Base-by-base conservation (phyloP, 2,329 filamentous ascomycete genomes). In the Alternaria conjuncta region DNA sequence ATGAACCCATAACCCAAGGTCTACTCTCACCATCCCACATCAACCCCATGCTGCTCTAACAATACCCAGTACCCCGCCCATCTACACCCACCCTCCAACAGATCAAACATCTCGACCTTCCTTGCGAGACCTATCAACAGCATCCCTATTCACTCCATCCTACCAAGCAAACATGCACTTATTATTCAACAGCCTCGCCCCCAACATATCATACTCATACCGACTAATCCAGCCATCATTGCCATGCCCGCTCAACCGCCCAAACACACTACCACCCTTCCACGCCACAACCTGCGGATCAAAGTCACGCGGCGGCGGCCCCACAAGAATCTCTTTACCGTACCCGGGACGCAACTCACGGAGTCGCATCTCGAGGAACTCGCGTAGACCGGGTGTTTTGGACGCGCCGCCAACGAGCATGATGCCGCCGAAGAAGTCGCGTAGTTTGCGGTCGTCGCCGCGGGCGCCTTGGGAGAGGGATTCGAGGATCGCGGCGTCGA, bases 211-310 rank as follows among this genome's bases (percentile, higher is more conserved):
- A 81, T 95, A 97, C 84, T 98, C 95, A 73, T 91, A 85, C 50
- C 89, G 88, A 13, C 90, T 91, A 75, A 98, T 93, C 96, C 96
- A 99, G 74, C 92, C 96, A 79, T 99, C 96, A 81, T 98, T 98
- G 15, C 80, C 80, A 64, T 93, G 94, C 49, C 84, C 84, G 64
- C 90, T 88, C 71, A 98, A 83, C 82, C 97, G 94, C 3, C 93
- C 94, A 84, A 97, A 99, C 15, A 99, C 94, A 77, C 94, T 97
- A 1, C 93, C 96, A 5, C 96, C 96, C 86, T 99, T 99, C 96
- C 96, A 99, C 9, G 91, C 90, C 57, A 98, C 92, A n/a, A 98
- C 94, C 81, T 97, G 94, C 64, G 96, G 93, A 81, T 99, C 96
- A 83, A 99, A 91, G 73, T 99, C 96, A 73, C 95, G 86, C 0